These are phyloP conservation scores for Setomelanomma holmii DNA, from an alignment of 2,329 filamentous ascomycete genomes.

Conservation along the genomic window DNA sequence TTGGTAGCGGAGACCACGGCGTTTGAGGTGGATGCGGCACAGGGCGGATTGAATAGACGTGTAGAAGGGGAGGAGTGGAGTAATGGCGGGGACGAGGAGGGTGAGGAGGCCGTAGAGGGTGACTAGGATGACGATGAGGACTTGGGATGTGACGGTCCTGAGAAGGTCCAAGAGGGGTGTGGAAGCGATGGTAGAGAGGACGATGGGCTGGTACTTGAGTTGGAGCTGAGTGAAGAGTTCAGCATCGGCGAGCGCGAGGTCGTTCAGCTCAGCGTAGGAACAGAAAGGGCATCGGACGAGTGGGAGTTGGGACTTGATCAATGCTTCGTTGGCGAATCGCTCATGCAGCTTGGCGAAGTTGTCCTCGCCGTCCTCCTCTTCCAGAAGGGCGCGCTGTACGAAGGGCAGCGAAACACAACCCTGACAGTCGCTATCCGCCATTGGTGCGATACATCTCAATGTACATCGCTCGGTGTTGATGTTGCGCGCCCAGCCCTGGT, in stretches of 20 bases:
- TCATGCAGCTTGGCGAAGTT: slow-evolving; percentile 78
- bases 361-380: slow-evolving; percentile 73
- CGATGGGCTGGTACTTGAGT: slow-evolving; percentile 41
- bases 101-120: slow-evolving; percentile 36
- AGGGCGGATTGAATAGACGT: slow-evolving; percentile 66
- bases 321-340: slow-evolving; percentile 76
- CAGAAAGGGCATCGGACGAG: slow-evolving; percentile 90
- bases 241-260: slow-evolving; percentile 39
- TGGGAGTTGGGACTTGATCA: slow-evolving; percentile 75
- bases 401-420: slow-evolving; percentile 75
- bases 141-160: slow-evolving; percentile 53
- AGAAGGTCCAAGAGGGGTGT: slow-evolving; percentile 43
- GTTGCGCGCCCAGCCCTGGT: slow-evolving; percentile 86
- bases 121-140: slow-evolving; percentile 63
- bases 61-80: slow-evolving; percentile 29
- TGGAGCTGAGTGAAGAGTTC: slow-evolving; percentile 35
- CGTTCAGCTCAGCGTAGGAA: slow-evolving; percentile 85
- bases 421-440: slow-evolving; percentile 65
- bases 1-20: slow-evolving; percentile 76
- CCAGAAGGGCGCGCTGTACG: slow-evolving; percentile 74
- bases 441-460: slow-evolving; percentile 81
- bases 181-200: slow-evolving; percentile 32
- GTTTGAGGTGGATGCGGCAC: slow-evolving; percentile 71
- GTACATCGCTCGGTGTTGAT: slow-evolving; percentile 77
- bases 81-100: slow-evolving; percentile 15